These are phyloP conservation scores for Fraxinus excelsior DNA, from an alignment of 257 asterid species.

Conservation along the genomic window DNA sequence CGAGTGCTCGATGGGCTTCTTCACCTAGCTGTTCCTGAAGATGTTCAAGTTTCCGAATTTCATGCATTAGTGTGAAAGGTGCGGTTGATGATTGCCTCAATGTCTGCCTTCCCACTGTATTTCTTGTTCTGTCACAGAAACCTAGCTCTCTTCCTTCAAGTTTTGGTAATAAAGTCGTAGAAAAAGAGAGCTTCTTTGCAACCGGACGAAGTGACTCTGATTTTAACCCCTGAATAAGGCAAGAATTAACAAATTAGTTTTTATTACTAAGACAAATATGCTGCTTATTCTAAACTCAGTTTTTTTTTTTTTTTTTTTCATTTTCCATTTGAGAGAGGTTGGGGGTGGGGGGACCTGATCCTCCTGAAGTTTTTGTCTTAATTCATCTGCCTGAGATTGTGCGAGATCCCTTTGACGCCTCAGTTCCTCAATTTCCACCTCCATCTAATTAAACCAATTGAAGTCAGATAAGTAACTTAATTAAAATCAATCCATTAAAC, in stretches of 20 bases:
- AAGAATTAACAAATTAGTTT: not conserved
- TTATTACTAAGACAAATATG: not conserved
- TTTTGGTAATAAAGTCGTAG: constrained; percentile 65
- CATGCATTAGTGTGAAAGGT: constrained; percentile 91
- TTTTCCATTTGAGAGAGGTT: not conserved
- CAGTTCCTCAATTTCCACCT: constrained; percentile 85
- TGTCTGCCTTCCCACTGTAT: constrained; percentile 64
- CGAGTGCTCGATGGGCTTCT: constrained; percentile 90
- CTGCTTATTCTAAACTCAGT: not conserved
- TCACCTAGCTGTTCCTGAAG: constrained; percentile 98
- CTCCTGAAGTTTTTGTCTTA: constrained; percentile 71
- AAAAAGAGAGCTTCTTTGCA: constrained; percentile 87
- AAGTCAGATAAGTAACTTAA: constrained; percentile 19
- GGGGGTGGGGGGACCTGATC: constrained; percentile 55
- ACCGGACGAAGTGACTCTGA: constrained; percentile 52
- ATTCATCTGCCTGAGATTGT: constrained; percentile 76
- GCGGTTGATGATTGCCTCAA: constrained; percentile 89
- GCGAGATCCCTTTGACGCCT: constrained; percentile 94
- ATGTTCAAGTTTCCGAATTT: constrained; percentile 88
- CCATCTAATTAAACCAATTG: constrained; percentile 59
- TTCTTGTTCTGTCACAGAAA: constrained; percentile 48
- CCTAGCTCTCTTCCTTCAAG: constrained; percentile 51
- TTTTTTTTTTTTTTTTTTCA: not conserved
- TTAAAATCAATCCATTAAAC: not conserved
- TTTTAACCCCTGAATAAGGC: constrained; percentile 46